These are phyloP conservation scores for Leccinellum luteum DNA, from an alignment of 768 basidiomycete species.

Conservation along the genomic window DNA sequence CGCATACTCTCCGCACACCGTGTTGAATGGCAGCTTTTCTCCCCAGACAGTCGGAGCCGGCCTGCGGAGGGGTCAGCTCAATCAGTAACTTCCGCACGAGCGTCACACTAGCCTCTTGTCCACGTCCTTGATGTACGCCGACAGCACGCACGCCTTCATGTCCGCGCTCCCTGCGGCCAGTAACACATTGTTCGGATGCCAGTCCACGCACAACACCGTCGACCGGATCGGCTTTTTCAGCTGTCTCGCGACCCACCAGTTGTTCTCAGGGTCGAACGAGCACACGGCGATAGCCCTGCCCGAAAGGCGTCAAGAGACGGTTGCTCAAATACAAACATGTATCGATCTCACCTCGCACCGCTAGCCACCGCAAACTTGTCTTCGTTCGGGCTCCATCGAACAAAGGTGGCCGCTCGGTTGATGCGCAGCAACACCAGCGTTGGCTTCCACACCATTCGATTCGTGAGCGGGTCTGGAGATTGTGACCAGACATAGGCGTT, in stretches of 20 bases:
- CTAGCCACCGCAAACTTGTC: slow-evolving; percentile 99
- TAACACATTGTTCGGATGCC: slow-evolving; percentile 99
- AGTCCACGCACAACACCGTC: slow-evolving; percentile 91
- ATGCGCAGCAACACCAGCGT: slow-evolving; percentile 93
- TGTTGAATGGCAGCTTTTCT: slow-evolving; percentile 97
- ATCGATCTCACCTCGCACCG: slow-evolving; percentile 70
- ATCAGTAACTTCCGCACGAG: not conserved
- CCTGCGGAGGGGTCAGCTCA: slow-evolving; percentile 38
- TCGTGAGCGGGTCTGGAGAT: slow-evolving; percentile 68
- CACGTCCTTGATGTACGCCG: slow-evolving; percentile 97
- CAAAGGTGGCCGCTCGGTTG: slow-evolving; percentile 93
- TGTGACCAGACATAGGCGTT: slow-evolving; percentile 99
- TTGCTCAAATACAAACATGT: not conserved
- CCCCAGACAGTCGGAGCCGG: slow-evolving; percentile 93
- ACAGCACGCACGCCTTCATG: slow-evolving; percentile 96
- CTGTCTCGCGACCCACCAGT: slow-evolving; percentile 98
- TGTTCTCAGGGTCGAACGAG: slow-evolving; percentile 94
- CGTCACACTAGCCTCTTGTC: slow-evolving; percentile 71
- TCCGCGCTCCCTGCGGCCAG: slow-evolving; percentile 97
- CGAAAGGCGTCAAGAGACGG: not conserved
- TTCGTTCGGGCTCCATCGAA: slow-evolving; percentile 95
- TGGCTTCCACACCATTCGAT: slow-evolving; percentile 83
- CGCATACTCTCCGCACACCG: slow-evolving; percentile 90
- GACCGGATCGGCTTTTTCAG: slow-evolving; percentile 97
- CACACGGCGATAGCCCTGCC: slow-evolving; percentile 89